Conservation (phyloP, 2,329 filamentous ascomycete species). For the Ophiostoma pallidulum region DNA sequence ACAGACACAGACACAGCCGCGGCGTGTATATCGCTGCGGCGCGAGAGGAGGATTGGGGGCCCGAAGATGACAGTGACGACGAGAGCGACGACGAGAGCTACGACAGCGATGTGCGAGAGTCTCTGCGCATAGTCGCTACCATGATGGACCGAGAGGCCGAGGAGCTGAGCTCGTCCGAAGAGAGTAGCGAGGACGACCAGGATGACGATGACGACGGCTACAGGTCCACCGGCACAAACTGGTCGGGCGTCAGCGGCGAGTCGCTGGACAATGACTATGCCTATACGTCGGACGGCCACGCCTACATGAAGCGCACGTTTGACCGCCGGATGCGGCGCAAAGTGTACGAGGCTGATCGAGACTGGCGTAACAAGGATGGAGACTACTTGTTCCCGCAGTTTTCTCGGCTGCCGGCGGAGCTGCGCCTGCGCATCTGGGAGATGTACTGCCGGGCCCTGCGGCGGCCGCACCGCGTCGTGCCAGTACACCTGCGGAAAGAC, state of each 20-base stretch:
- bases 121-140: background rate
- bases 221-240: background rate
- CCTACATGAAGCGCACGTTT: background rate
- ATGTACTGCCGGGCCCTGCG: slow-evolving; percentile 10
- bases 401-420: slow-evolving; percentile 11
- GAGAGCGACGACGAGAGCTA: background rate
- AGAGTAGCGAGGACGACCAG: background rate
- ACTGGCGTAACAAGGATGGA: no score
- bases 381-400: slow-evolving; percentile 15
- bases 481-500: background rate
- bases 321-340: background rate
- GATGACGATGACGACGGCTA: background rate
- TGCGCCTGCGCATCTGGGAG: slow-evolving; percentile 16
- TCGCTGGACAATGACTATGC: slow-evolving; percentile 1
- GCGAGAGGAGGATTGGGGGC: background rate
- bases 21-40: background rate
- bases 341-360: no score
- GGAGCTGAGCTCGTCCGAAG: no score
- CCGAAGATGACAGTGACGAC: background rate
- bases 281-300: background rate
- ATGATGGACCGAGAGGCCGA: background rate
- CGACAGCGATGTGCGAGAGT: background rate
- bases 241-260: background rate
- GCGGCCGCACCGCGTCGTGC: slow-evolving; percentile 5
- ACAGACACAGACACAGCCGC: no score